A percentile compares a stretch with the other conserved stretches of the same genome.
These are phyloP conservation scores for Aspergillus cavernicola DNA, from an alignment of 495 filamentous ascomycete species.

Conservation along the genomic window DNA sequence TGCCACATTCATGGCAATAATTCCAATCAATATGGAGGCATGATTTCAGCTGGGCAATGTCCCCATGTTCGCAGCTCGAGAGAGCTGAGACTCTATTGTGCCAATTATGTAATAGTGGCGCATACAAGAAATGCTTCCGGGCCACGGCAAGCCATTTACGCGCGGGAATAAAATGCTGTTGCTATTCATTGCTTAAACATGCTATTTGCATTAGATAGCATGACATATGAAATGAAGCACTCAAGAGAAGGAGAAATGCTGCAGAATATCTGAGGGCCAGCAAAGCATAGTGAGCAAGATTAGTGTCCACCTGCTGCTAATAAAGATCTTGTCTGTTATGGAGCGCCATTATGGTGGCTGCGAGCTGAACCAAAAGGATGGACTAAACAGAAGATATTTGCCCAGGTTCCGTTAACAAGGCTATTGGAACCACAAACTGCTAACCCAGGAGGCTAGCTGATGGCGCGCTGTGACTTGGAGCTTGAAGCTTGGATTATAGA, in stretches of 20 bases:
- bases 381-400: no score
- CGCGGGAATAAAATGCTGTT: neutral
- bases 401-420: neutral
- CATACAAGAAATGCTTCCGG: neutral
- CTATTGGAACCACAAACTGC: neutral
- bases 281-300: neutral
- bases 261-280: neutral
- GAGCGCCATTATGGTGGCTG: neutral
- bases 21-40: conserved; percentile 53
- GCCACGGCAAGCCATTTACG: neutral
- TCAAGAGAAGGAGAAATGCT: neutral
- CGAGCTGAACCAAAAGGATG: neutral
- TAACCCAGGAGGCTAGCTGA: neutral
- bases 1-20: conserved; percentile 44
- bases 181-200: neutral
- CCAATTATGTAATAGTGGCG: conserved; percentile 24
- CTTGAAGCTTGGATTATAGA: neutral
- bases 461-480: neutral
- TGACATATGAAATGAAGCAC: neutral
- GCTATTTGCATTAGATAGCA: neutral
- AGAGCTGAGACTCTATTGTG: conserved; percentile 75
- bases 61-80: conserved; percentile 67
- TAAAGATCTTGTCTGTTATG: neutral
- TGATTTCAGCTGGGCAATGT: conserved; percentile 76
- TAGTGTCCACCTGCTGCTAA: neutral